Evolutionary conservation across 179 eudicot species (phyloP).

Genomic region (Drosera spatulata): DNA sequence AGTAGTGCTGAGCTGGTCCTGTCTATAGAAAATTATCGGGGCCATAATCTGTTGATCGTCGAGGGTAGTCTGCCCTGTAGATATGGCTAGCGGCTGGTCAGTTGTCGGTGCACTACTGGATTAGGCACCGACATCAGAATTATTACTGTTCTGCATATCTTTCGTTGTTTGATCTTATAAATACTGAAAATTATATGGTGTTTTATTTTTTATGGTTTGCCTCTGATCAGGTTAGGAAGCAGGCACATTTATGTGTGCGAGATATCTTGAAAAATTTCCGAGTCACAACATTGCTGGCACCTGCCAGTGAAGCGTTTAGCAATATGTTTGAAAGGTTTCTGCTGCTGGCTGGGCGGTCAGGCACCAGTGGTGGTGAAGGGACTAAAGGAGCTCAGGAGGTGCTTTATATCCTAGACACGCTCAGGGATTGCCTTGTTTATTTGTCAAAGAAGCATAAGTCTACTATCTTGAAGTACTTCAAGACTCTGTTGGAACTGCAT

Average conservation of each 20-base stretch:
- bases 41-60: too few species aligned
- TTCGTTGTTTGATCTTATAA: neutral
- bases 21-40: too few species aligned
- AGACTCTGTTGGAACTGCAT: conserved; percentile 51
- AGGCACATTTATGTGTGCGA: conserved; percentile 58
- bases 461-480: conserved; percentile 53
- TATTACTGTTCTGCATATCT: too few species aligned
- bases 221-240: conserved; percentile 50
- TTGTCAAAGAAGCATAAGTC: conserved; percentile 51
- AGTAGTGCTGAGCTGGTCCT: too few species aligned
- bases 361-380: conserved; percentile 39
- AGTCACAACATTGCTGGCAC: conserved; percentile 34
- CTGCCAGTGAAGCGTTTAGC: conserved; percentile 77
- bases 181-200: neutral
- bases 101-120: too few species aligned
- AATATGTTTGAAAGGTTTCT: conserved; percentile 57
- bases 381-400: conserved; percentile 85
- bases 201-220: conserved; percentile 7
- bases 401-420: conserved; percentile 63
- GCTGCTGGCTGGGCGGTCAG: conserved; percentile 67
- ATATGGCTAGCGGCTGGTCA: too few species aligned
- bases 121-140: too few species aligned
- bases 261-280: conserved; percentile 62
- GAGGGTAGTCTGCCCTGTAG: too few species aligned
- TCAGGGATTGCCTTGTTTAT: conserved; percentile 68